Conservation (phyloP, 2,329 filamentous ascomycete genomes). For the Capronia americana region DNA sequence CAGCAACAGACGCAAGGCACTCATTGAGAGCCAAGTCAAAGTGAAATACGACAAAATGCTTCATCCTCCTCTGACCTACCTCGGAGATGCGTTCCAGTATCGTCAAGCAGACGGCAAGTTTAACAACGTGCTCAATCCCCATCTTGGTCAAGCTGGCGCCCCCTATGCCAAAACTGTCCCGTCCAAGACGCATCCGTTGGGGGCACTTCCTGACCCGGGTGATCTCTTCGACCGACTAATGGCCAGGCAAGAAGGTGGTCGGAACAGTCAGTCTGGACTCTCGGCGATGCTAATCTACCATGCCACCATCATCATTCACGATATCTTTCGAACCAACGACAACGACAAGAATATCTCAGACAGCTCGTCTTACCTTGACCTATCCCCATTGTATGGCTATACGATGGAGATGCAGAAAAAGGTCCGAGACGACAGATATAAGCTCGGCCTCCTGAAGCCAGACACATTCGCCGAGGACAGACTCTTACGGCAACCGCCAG, state of each 20-base stretch:
- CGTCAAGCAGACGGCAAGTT: conserved; percentile 7
- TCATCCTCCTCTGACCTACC: conserved; percentile 5
- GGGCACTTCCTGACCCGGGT: not conserved
- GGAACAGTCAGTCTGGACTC: conserved; percentile 4
- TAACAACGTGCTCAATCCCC: not conserved
- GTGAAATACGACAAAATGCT: conserved; percentile 7
- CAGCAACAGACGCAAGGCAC: not conserved
- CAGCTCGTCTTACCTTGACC: conserved; percentile 3
- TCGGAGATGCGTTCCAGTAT: conserved; percentile 7
- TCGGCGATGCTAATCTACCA: conserved; percentile 7
- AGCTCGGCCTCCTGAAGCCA: conserved; percentile 6
- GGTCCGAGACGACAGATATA: conserved; percentile 1
- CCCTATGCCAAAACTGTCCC: conserved; percentile 4
- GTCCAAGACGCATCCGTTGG: conserved; percentile 2
- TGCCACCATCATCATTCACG: conserved; percentile 8
- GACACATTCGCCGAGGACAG: conserved; percentile 7
- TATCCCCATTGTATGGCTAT: conserved; percentile 1
- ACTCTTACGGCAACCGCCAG: conserved; percentile 4
- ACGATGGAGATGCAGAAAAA: conserved; percentile 1
- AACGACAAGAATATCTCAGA: conserved; percentile 7
- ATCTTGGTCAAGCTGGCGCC: conserved; percentile 7
- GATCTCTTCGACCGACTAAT: conserved; percentile 3
- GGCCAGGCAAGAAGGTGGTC: conserved; percentile 5
- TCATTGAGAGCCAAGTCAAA: conserved; percentile 1
- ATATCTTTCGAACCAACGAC: conserved; percentile 8